Conservation (phyloP, 306 rosid species). For the Dryas alaskensis region DNA sequence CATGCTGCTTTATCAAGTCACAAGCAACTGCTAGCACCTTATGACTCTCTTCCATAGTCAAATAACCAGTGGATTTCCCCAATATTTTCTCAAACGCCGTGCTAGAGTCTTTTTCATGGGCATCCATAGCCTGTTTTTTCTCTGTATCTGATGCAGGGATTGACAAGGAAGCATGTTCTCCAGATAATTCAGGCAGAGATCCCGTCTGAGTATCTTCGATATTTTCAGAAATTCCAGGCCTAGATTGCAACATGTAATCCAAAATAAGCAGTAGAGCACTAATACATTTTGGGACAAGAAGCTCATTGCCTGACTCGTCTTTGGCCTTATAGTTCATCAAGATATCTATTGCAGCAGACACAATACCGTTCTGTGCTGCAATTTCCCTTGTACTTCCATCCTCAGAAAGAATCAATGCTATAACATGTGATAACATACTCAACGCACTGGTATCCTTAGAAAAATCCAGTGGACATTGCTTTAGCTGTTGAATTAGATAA, state of each 20-base stretch:
- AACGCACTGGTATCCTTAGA: slow-evolving; percentile 65
- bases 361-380: slow-evolving; percentile 80
- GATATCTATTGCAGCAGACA: slow-evolving; percentile 61
- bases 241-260: slow-evolving; percentile 87
- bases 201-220: slow-evolving; percentile 57
- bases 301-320: slow-evolving; percentile 60
- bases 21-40: slow-evolving; percentile 72
- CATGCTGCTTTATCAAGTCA: slow-evolving; percentile 86
- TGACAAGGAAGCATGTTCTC: slow-evolving; percentile 51
- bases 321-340: slow-evolving; percentile 62
- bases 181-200: slow-evolving; percentile 51
- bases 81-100: slow-evolving; percentile 57
- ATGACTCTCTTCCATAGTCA: slow-evolving; percentile 74
- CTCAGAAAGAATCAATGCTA: slow-evolving; percentile 84
- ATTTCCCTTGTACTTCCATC: slow-evolving; percentile 78
- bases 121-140: slow-evolving; percentile 39
- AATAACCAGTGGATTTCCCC: slow-evolving; percentile 86
- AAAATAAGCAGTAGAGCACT: slow-evolving; percentile 86
- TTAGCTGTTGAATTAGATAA: slow-evolving; percentile 91
- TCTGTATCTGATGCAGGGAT: slow-evolving; percentile 40
- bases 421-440: slow-evolving; percentile 75
- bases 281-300: slow-evolving; percentile 65
- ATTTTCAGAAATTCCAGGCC: slow-evolving; percentile 58
- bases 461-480: slow-evolving; percentile 79
- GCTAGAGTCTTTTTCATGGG: slow-evolving; percentile 47